Percentiles rank a stretch among this genome's conserved stretches.
phyloP scores from a whole-genome alignment of 2,329 filamentous ascomycete species.

The Emergomyces orientalis region DNA sequence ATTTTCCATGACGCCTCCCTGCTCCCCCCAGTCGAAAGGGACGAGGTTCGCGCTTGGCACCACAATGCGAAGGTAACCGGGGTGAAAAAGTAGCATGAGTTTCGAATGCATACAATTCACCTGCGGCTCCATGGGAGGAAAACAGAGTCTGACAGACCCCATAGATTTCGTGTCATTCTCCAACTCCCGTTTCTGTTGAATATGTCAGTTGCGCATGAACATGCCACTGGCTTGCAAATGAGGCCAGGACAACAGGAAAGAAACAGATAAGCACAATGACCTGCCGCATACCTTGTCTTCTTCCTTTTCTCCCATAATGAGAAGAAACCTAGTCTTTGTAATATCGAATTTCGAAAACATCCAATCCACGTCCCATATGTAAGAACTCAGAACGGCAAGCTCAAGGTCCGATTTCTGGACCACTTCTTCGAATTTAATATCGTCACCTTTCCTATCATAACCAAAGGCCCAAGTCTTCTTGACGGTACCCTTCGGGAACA shows the following conservation, averaged over 20 bases:
- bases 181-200: slow-evolving; percentile 30
- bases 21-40: slow-evolving; percentile 82
- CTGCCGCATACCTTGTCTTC: slow-evolving; percentile 31
- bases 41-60: slow-evolving; percentile 82
- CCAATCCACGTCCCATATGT: slow-evolving; percentile 77
- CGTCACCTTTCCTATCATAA: slow-evolving; percentile 51
- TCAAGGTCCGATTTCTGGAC: slow-evolving; percentile 63
- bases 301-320: slow-evolving; percentile 53
- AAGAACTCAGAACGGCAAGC: slow-evolving; percentile 76
- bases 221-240: neutral
- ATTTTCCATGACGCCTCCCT: slow-evolving; percentile 77
- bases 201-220: neutral
- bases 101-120: slow-evolving; percentile 86
- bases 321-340: slow-evolving; percentile 51
- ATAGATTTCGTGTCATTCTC: slow-evolving; percentile 35
- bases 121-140: slow-evolving; percentile 67
- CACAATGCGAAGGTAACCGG: slow-evolving; percentile 63
- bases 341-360: slow-evolving; percentile 61
- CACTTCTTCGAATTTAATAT: slow-evolving; percentile 83
- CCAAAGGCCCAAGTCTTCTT: slow-evolving; percentile 72
- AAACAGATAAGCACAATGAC: neutral
- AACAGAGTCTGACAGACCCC: slow-evolving; percentile 57
- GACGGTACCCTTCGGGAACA: slow-evolving; percentile 55
- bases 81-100: slow-evolving; percentile 77
- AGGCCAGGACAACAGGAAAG: neutral